Evolutionary conservation across 345 rosid genomes (phyloP).

Genomic region (Litchi chinensis): DNA sequence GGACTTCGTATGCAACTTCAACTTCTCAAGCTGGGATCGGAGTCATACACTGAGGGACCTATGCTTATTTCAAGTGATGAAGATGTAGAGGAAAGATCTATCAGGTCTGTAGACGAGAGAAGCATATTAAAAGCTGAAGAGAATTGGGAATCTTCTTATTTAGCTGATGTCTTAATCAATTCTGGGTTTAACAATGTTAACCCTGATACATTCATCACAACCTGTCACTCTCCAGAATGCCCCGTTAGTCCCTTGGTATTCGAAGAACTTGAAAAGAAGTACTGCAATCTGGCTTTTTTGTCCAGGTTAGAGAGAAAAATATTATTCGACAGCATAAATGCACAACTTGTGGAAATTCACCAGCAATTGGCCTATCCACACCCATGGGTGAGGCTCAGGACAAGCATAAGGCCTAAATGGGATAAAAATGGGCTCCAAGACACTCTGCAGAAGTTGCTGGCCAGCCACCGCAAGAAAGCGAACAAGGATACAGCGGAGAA

Average conservation of each 20-base stretch:
- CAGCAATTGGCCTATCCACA: constrained; percentile 47
- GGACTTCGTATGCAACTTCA: constrained; percentile 96
- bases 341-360: constrained; percentile 50
- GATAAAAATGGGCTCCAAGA: constrained; percentile 46
- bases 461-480: constrained; percentile 39
- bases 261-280: constrained; percentile 75
- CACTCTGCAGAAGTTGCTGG: constrained; percentile 41
- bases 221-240: constrained; percentile 55
- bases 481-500: constrained; percentile 42
- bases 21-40: constrained; percentile 79
- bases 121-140: constrained; percentile 39
- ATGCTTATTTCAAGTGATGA: constrained; percentile 73
- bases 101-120: constrained; percentile 34
- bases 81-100: constrained; percentile 47
- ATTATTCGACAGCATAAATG: constrained; percentile 66
- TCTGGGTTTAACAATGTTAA: constrained; percentile 54
- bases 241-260: constrained; percentile 65
- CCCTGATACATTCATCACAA: constrained; percentile 43
- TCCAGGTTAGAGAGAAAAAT: constrained; percentile 67
- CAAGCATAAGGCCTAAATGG: constrained; percentile 37
- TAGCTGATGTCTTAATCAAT: constrained; percentile 46
- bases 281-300: constrained; percentile 38
- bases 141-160: constrained; percentile 55
- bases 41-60: constrained; percentile 62
- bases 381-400: constrained; percentile 58